phyloP scores from a whole-genome alignment of 2,329 filamentous ascomycete genomes.

The Colletotrichum lentis region DNA sequence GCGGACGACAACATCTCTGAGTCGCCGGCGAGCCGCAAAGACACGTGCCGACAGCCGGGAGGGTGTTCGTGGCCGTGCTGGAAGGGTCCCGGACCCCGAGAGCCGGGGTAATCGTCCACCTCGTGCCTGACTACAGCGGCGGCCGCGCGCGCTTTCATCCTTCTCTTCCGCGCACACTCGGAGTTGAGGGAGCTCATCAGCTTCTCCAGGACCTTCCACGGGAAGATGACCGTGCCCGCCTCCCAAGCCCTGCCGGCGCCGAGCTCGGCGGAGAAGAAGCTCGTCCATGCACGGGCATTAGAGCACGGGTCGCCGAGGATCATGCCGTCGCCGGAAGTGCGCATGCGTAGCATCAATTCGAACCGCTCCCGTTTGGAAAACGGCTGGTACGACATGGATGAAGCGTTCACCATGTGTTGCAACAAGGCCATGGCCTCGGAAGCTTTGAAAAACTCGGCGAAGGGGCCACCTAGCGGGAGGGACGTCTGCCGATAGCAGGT shows the following conservation, averaged over 20 bases:
- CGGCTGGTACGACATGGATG: constrained; percentile 21
- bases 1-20: background rate
- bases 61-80: constrained; percentile 2
- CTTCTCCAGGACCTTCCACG: constrained; percentile 29
- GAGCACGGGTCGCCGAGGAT: constrained; percentile 28
- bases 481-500: constrained; percentile 32
- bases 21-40: constrained; percentile 6
- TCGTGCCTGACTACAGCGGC: constrained; percentile 11
- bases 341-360: constrained; percentile 31
- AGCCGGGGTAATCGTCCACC: constrained; percentile 12
- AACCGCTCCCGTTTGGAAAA: constrained; percentile 24
- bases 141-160: constrained; percentile 9
- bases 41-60: constrained; percentile 7
- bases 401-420: constrained; percentile 34
- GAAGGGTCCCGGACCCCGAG: background rate
- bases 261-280: constrained; percentile 30
- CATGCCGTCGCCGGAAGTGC: constrained; percentile 25
- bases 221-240: constrained; percentile 29
- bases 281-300: constrained; percentile 35
- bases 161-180: constrained; percentile 22
- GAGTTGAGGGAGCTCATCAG: constrained; percentile 33
- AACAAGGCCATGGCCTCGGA: constrained; percentile 30
- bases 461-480: constrained; percentile 19
- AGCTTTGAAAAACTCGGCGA: constrained; percentile 35
- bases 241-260: constrained; percentile 30